Evolutionary conservation across 805 yeast genomes (phyloP), one percentile per base, ranked within the genome.

Genomic region (Maudiozyma pseudohumilis): DNA sequence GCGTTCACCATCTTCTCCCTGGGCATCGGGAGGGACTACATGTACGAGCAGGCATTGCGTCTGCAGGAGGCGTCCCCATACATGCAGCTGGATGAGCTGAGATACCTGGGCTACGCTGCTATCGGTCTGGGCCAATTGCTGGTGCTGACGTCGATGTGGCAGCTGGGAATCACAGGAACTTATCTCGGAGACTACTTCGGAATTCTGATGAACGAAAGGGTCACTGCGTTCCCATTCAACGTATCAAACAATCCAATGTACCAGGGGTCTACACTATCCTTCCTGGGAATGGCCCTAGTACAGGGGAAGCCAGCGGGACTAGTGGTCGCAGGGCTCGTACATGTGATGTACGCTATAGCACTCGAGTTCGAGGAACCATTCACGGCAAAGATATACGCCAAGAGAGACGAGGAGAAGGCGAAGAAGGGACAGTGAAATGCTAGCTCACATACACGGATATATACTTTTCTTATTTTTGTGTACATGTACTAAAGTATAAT

Each of bases 171-270:
- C 43, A 89, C 96, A 11, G 98, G 98, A 18, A 92, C 98, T 9
- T 92, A 92, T 55, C 65, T 92, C 43, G 98, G 98, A 30, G 98
- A 92, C 61, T 94, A 92, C 64, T 92, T 92, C 62, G 97, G 97
- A 2, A 88, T 92, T 52, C 71, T 92, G 50, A 92, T 89, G 92
- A 77, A 79, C 44, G 74, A 83, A 46, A 74, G 95, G 55, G 95
- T 92, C 42, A 80, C 89, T 13, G 77, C 82, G 1, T 92, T 92
- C 72, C 98, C 98, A 12, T 92, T 92, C 72, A 88, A 79, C 52
- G 75, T 88, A 40, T 72, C 79, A 46, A 80, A 86, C 53, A 89
- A 92, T 61, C 98, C 98, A 46, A 92, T 92, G 98, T 92, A 92
- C 63, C 80, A 82, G 55, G 98, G 98, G 12, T 83, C 95, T 8